Base-by-base conservation (phyloP, 2,329 filamentous ascomycete species). In the Neobulgaria alba region DNA sequence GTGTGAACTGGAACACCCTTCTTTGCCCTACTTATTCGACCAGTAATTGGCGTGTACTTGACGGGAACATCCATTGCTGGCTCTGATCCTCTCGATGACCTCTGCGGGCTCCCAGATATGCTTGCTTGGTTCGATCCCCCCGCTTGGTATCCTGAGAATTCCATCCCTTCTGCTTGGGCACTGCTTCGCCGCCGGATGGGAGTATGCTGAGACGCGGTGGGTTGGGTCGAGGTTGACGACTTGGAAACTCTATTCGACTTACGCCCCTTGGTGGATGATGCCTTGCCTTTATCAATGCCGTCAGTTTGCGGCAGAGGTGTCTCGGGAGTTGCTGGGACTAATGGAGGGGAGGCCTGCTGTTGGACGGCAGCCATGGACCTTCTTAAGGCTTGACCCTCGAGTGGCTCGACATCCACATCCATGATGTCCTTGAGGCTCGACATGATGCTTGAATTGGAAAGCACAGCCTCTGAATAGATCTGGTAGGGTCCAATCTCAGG, bases 361-460 rank as follows among this genome's bases (percentile, higher is more conserved):
- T 51, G 46, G 31, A 53, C 51, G 46, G 55, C 53, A 49, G 54
- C 51, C 46, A 45, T 51, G 20, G 52, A 50, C 51, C 51, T 58
- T 54, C 49, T 57, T 56, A 56, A 57, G 39, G 55, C 54, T 48
- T 59, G 56, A 41, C 56, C 59, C 34, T 58, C 49, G 20, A 61
- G 51, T 36, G 57, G 57, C 46, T 61, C 57, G 31, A 59, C 56
- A 46, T 61, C 58, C 23, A 59, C 56, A 48, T 61, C 57, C 56
- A 61, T 60, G 38, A 61, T 61, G 49, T 59, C 56, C 50, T 56
- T 56, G 48, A 61, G 48, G 48, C 53, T 59, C 45, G 57, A 57
- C 58, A 61, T 61, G 45, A 47, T 55, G 23, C 23, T 26, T 26
- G 23, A 26, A 26, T 26, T 26, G 23, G 23, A 26, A 7, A 12